Base-by-base conservation (phyloP, 805 yeast genomes). In the Candida taoyuanica region DNA sequence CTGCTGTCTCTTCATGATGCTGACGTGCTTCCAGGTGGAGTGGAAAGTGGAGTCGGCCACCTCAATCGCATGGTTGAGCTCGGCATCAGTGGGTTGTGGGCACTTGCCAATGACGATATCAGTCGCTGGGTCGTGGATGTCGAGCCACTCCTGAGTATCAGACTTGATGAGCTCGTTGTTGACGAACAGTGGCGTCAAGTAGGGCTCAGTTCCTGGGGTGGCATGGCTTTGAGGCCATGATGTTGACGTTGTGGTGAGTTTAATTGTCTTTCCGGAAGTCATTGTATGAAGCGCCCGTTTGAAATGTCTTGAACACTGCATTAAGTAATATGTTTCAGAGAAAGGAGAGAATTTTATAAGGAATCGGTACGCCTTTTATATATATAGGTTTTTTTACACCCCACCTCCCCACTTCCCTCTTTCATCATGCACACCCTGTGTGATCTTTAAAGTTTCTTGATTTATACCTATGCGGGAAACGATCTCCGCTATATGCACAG, bases 101-200 rank as follows among this genome's bases (percentile, higher is more conserved):
- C 81, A 87, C 47, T 72, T 68, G 18, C 81, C 66, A 29, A 81
- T 79, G 33, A 81, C 73, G 44, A 64, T 52, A 56, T 78, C 73
- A 27, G 88, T 81, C 37, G 88, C 83, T 2, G 89, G 89, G 56
- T 81, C 89, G 55, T 74, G 79, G 37, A 81, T 67, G 48, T 80
- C 86, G 48, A 68, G 75, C 86, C 87, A 73, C 32, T 65, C 63
- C 13, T 62, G 46, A 4, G 83, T 60, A 25, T 62, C 62, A 1
- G 74, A 68, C 48, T 70, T 64, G 48, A 70, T 49, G 40, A 73
- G 59, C 53, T 70, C 39, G 49, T 73, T 73, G 50, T 71, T 56
- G 45, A 64, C 50, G 53, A 74, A 74, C 29, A 67, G 56, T 13
- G 78, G 78, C 3, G 79, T 74, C 36, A 68, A 34, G 47, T 73